Base-by-base conservation (phyloP, 257 asterid genomes). In the Coffea canephora region DNA sequence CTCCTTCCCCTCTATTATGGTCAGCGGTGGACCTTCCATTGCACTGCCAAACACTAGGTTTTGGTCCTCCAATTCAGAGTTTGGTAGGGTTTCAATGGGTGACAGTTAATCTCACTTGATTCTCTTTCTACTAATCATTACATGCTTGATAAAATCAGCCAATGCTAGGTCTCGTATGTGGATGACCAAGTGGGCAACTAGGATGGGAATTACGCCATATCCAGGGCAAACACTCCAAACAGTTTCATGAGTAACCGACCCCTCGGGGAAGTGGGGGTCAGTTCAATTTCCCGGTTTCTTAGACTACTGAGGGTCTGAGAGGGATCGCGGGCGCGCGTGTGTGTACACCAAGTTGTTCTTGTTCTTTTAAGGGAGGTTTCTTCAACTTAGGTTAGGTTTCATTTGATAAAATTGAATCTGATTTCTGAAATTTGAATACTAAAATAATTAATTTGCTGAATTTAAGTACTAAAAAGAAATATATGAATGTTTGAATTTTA, bases 141-240 rank as follows among this genome's bases (percentile, higher is more conserved):
- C 43, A 4, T 70, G 66, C 75, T 45, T 67, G 78, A 72, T 69
- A 77, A 76, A 36, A 73, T 84, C 71, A 62, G 54, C 80, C 76
- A 84, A 84, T 50, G 71, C 83, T 55, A 21, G 66, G 70, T 34
- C 78, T 82, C 82, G 48, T 70, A 75, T 73, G 77, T 79, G 83
- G 79, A 73, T 46, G 45, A 59, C 70, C 31, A 13, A 68, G 27
- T 59, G 81, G 34, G 75, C 84, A 69, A 81, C 69, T 69, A 18
- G 76, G 66, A 73, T 78, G 55, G 52, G 74, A 62, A 62, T 70
- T 52, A 73, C 73, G 14, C 39, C 39, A 18, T 31, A 34, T 21
- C 52, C 36, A 19, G 70, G 59, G 59, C 25, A 36, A 77, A 73
- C 59, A 36, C 80, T 77, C 25, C 41, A 55, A 55, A 64, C 72